Base-by-base conservation (phyloP, 768 basidiomycete genomes). In the Lactarius hatsudake region DNA sequence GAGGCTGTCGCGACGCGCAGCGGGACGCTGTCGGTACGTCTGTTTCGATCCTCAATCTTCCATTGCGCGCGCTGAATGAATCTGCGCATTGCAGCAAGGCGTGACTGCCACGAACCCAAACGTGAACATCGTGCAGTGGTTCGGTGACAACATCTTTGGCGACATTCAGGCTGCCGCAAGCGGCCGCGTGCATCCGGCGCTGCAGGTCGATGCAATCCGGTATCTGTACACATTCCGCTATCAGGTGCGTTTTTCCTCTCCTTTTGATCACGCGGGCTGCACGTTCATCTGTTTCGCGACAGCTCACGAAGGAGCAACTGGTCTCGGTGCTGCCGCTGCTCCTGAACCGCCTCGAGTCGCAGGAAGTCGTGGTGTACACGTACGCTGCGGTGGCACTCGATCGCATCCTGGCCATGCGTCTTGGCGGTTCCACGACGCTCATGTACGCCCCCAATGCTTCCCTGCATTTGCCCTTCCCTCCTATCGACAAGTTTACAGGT, bases 361-460 rank as follows among this genome's bases (percentile, higher is more conserved):
- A 83, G 61, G 94, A 94, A 74, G 96, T 94, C 77, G 96, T 98
- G 58, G 89, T 91, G 30, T 96, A 91, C 73, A 96, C 96, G 0
- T 98, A 98, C 77, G 94, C 96, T 10, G 96, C 97, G 20, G 95
- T 98, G 72, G 94, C 96, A n/a, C 96, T 99, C 74, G 97, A 99
- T 74, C 86, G 95, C 8, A 89, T 98, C 62, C 79, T 99, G 48
- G 93, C 87, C 77, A 97, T 98, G 77, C 94, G 92, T 74, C 88
- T 90, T 72, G 86, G 86, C 3, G 82, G 82, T 5, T 84, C 59
- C 32, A 53, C 61, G 4, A 36, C 86, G 69, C 80, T 93, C 30
- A 73, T 94, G 95, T 97, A 66, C 63, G 91, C 80, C 38, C 43
- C 38, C 61, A 42, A 40, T 60, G 66, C 8, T 23, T n/a, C 48